A percentile compares a stretch with the other conserved stretches of the same genome.
phyloP scores from a whole-genome alignment of 73 alveolate genomes.

The Stentor roeselii region DNA sequence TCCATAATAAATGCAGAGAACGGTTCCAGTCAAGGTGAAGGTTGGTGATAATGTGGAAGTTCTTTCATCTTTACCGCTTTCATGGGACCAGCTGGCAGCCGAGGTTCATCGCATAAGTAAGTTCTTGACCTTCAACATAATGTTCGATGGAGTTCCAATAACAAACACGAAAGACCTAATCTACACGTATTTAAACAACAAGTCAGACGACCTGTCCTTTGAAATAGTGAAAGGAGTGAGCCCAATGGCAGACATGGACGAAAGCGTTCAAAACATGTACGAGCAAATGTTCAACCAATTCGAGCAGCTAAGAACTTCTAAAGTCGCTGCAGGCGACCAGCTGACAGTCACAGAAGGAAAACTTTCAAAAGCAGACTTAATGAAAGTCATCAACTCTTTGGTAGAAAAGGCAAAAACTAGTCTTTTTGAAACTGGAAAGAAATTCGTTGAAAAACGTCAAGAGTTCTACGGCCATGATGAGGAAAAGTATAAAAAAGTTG shows the following conservation, averaged over 20 bases:
- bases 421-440: slow-evolving; percentile 24
- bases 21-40: slow-evolving; percentile 2
- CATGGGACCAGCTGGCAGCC: slow-evolving; percentile 9
- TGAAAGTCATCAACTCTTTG: not conserved
- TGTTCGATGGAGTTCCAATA: slow-evolving; percentile 1
- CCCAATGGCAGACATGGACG: slow-evolving; percentile 22
- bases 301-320: not conserved
- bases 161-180: slow-evolving; percentile 12
- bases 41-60: not conserved
- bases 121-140: not conserved
- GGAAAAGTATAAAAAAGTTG: slow-evolving; percentile 16
- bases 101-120: not conserved
- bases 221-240: not conserved
- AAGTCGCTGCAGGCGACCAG: not conserved
- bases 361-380: slow-evolving; percentile 1
- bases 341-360: not conserved
- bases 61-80: not conserved
- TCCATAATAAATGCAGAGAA: slow-evolving; percentile 15
- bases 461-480: slow-evolving; percentile 21
- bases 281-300: slow-evolving; percentile 4
- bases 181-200: not conserved
- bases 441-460: slow-evolving; percentile 9
- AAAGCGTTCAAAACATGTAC: not conserved
- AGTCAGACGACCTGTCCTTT: not conserved
- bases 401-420: slow-evolving; percentile 6